Conservation (phyloP, 2,329 filamentous ascomycete species). For the Fusarium euwallaceae region DNA sequence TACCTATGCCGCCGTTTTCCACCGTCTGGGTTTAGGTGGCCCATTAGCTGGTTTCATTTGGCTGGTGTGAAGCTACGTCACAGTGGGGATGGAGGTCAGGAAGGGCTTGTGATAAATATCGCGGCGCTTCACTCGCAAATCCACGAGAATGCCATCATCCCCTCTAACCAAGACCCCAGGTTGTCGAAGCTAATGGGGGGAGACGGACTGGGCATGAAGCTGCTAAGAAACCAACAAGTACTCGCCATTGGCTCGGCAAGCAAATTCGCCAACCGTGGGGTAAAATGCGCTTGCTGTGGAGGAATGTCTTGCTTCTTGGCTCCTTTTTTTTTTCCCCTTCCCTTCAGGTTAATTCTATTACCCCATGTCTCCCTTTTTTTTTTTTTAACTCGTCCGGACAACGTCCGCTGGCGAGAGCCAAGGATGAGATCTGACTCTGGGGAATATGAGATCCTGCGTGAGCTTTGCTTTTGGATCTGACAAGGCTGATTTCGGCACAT, state of each 20-base stretch:
- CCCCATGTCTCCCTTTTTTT: background rate
- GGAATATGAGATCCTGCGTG: background rate
- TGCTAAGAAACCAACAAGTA: background rate
- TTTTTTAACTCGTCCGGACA: background rate
- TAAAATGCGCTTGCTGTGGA: background rate
- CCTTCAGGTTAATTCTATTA: background rate
- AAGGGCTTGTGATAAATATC: background rate
- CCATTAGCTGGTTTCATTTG: constrained; percentile 5
- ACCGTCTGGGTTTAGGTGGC: constrained; percentile 17
- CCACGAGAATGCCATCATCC: background rate
- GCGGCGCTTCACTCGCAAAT: constrained; percentile 11
- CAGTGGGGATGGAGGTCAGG: background rate
- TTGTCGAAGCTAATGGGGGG: background rate
- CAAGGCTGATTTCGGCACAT: background rate
- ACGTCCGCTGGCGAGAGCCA: background rate
- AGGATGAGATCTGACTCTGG: background rate
- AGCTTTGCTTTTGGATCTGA: background rate
- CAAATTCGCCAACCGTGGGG: background rate
- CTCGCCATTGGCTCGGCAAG: background rate
- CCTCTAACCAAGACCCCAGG: background rate
- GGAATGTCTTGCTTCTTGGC: background rate
- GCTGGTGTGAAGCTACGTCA: constrained; percentile 10
- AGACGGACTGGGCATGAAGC: background rate
- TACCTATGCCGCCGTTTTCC: constrained; percentile 30
- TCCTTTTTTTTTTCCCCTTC: background rate